Evolutionary conservation across 139 green algal genomes (phyloP).

Genomic region (Chlamydomonas applanata): DNA sequence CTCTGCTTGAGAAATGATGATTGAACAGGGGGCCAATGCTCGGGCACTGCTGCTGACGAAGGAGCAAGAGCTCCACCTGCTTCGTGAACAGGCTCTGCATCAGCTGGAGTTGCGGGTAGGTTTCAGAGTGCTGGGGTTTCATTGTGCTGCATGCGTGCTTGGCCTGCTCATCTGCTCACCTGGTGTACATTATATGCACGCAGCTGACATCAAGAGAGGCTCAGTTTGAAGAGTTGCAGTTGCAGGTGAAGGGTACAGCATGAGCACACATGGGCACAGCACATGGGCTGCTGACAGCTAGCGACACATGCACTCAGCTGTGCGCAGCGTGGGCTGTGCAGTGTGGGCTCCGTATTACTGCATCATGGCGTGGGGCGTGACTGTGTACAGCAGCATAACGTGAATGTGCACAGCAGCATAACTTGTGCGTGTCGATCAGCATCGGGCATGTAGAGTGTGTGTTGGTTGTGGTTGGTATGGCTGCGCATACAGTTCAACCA

Average conservation of each 20-base stretch:
- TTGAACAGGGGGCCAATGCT: not conserved
- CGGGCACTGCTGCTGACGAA: slow-evolving; percentile 25
- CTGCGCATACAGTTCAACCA: slow-evolving; percentile 40
- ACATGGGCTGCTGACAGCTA: no score
- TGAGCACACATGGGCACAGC: not conserved
- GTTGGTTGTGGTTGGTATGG: no score
- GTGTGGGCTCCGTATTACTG: not conserved
- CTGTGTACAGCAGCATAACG: not conserved
- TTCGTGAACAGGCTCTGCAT: slow-evolving; percentile 27
- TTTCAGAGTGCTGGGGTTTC: not conserved
- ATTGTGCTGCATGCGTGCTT: no score
- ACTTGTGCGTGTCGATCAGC: not conserved
- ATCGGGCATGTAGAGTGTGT: not conserved
- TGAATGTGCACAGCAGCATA: no score
- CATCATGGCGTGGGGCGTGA: not conserved
- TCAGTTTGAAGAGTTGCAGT: slow-evolving; percentile 2
- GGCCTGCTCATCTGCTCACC: no score
- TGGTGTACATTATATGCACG: not conserved
- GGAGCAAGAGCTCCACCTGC: slow-evolving; percentile 39
- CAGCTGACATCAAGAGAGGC: slow-evolving; percentile 17
- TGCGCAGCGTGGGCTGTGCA: no score
- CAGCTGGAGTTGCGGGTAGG: slow-evolving; percentile 39
- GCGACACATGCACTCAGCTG: no score
- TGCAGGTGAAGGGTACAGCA: slow-evolving; percentile 1
- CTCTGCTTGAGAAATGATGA: no score